Evolutionary conservation across 2,329 filamentous ascomycete genomes (phyloP), one percentile per base, ranked within the genome.

Genomic region (Aspergillus sp.): DNA sequence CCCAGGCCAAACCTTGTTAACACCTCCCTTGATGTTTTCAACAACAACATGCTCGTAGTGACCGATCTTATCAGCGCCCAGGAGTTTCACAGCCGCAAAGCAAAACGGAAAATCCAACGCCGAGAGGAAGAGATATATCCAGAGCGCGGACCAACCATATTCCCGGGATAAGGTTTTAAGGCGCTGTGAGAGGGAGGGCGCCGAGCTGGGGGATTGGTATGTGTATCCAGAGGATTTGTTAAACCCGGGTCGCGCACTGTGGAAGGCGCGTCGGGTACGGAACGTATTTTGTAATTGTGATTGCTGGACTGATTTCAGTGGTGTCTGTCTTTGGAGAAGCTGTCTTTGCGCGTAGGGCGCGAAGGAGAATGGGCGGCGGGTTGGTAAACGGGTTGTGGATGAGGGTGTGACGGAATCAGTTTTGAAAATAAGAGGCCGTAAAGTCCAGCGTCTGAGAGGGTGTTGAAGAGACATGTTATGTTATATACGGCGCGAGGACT

Each of bases 71-170:
- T 99, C 95, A 0, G 90, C 90, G 15, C 95, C 95, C 2, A 96
- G 83, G 52, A 87, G 79, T 57, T 88, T 85, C 47, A 99, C 95
- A 9, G 95, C 86, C 55, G 96, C 77, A 78, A 96, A 99, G 77
- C 93, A 98, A 72, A 98, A 90, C 0, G 95, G 95, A 64, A 98
- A 96, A 76, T 99, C 95, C 52, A 96, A 78, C 39, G 90, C 89
- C 43, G 90, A 93, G 55, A 99, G 78, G 1, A 81, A 82, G 11
- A 97, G 76, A 75, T 99, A 99, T 14, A 99, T 90, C n/a, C 92
- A 93, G 5, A 97, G 76, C 1, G 93, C 93, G 3, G 90, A 84
- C 91, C 93, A 98, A 41, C 95, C 95, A 74, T 99, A 99, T 74
- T 98, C 93, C 62, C 88, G 87, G 3, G 89, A 92, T 46, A 99